phyloP scores from a whole-genome alignment of 371 early-diverging fungal genomes.

The Rhizopus microsporus region DNA sequence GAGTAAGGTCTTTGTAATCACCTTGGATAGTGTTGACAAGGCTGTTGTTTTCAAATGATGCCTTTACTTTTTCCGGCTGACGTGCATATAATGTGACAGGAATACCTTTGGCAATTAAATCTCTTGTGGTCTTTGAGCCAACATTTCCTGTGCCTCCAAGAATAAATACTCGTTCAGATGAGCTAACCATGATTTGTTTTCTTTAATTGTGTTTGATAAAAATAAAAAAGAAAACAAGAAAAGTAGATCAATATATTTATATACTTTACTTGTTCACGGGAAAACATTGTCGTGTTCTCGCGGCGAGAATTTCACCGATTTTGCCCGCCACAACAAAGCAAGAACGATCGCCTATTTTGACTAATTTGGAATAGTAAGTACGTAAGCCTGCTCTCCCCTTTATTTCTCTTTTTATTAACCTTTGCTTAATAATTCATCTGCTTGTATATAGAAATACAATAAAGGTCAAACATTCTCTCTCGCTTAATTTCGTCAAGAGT shows the following conservation, averaged over 20 bases:
- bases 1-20: constrained; percentile 24
- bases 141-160: constrained; percentile 33
- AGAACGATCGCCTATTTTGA: no score
- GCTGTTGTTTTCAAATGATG: background rate
- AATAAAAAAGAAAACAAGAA: background rate
- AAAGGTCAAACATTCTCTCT: no score
- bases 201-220: background rate
- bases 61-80: constrained; percentile 14
- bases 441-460: no score
- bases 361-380: no score
- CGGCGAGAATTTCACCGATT: no score
- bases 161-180: constrained; percentile 18
- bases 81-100: constrained; percentile 21
- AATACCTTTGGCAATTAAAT: constrained; percentile 11
- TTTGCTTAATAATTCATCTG: no score
- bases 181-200: background rate
- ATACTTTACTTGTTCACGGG: background rate
- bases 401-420: no score
- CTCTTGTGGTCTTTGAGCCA: constrained; percentile 10
- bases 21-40: constrained; percentile 26
- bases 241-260: background rate
- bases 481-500: no score
- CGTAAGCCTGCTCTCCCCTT: no score
- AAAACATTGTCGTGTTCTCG: background rate
- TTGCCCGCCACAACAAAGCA: no score